Evolutionary conservation across 2,329 filamentous ascomycete genomes (phyloP), one percentile per base, ranked within the genome.

Genomic region (Xylaria arbuscula): DNA sequence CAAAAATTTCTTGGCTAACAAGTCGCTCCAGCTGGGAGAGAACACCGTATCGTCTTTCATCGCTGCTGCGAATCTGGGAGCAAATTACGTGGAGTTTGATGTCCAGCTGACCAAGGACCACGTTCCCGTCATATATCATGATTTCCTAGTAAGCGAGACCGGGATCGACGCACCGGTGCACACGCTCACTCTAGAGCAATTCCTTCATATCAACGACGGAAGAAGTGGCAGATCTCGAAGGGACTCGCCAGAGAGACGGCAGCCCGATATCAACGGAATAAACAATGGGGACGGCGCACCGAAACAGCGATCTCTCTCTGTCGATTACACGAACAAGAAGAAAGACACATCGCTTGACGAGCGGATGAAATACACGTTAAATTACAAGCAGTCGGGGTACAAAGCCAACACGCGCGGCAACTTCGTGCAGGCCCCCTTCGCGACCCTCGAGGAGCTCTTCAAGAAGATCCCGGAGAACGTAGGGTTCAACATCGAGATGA

Each of bases 41-140:
- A 99, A 99, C 79, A 99, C 96, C 0, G 86, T 99, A 32, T 92
- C 91, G 64, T 98, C 96, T 0, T 99, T 99, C 81, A 97, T 98
- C 76, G 93, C 95, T 2, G 96, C 96, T 1, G 94, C 95, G 51
- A 98, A 98, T 73, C 81, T 99, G 60, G 96, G 96, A 9, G 96
- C 89, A 2, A 87, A 90, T 64, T 91, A 91, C 73, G 89, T 92
- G 55, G 89, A 91, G 74, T 90, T 92, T 76, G 96, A 99, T 78
- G 96, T 99, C 0, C 96, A 99, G 78, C 84, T 99, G 47, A 99
- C 96, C n/a, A 99, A 99, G 77, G 96, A 99, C 78, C 94, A 97
- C 75, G 94, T 99, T 1, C 96, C 96, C 0, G 95, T 99, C 72
- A 97, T 99, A 76, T 99, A 99, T 78, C 96, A 99, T 78, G 96